A percentile compares a stretch with the other conserved stretches of the same genome.
Conservation (phyloP, 1,139 yeast species). For the Sugiyamaella pinicola region DNA sequence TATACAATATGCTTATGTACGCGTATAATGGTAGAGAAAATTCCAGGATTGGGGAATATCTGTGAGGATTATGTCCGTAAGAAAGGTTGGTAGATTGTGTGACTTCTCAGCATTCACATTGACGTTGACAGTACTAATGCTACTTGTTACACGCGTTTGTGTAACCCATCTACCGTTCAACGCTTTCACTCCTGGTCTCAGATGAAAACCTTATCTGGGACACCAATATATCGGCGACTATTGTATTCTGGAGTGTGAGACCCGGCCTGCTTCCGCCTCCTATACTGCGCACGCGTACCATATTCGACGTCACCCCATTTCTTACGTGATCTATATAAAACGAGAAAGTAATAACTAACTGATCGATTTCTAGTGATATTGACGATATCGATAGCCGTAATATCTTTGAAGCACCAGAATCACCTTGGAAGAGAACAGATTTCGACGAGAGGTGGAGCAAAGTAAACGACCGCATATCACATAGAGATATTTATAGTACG, state of each 20-base stretch:
- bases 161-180: too few relatives aligned
- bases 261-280: too few relatives aligned
- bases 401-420: conserved; percentile 28
- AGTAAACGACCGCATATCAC: conserved; percentile 5
- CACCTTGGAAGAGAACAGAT: conserved; percentile 29
- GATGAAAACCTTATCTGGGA: too few relatives aligned
- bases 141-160: too few relatives aligned
- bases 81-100: background rate
- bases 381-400: conserved; percentile 25
- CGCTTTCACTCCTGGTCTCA: too few relatives aligned
- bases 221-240: too few relatives aligned
- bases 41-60: background rate
- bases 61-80: background rate
- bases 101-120: too few relatives aligned
- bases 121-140: too few relatives aligned
- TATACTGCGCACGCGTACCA: background rate
- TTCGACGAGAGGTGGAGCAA: conserved; percentile 28
- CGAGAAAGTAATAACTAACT: background rate
- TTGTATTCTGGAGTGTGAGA: too few relatives aligned
- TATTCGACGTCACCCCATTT: too few relatives aligned
- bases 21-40: background rate
- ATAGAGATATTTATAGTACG: conserved; percentile 5
- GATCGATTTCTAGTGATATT: conserved; percentile 16
- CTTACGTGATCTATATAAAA: background rate
- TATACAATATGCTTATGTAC: background rate